These are phyloP conservation scores for Carnegiea gigantea DNA, from an alignment of 179 eudicot genomes.

Conservation along the genomic window DNA sequence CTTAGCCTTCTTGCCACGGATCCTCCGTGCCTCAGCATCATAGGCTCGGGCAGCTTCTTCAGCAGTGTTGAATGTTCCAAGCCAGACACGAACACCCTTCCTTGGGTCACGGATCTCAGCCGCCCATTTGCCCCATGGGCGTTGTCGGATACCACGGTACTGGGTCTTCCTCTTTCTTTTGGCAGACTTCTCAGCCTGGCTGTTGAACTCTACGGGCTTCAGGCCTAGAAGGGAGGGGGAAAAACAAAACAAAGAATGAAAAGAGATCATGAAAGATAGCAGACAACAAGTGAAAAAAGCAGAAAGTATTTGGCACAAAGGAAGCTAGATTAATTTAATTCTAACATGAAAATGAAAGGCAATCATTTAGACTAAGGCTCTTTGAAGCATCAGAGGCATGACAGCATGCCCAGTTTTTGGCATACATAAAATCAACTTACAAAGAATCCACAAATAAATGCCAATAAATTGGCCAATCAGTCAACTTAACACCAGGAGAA, in stretches of 20 bases:
- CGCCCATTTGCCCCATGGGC: slow-evolving; percentile 99
- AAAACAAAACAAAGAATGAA: slow-evolving; percentile 14
- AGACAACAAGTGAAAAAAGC: not conserved
- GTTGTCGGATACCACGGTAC: slow-evolving; percentile 92
- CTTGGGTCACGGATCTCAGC: slow-evolving; percentile 99
- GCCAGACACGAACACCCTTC: slow-evolving; percentile 96
- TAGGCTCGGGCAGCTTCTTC: slow-evolving; percentile 99
- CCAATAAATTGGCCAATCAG: not conserved
- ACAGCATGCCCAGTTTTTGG: not conserved
- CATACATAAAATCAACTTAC: no score
- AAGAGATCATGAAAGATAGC: not conserved
- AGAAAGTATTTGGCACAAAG: not conserved
- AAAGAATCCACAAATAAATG: not conserved
- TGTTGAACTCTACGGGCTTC: slow-evolving; percentile 42
- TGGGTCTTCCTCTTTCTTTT: slow-evolving; percentile 86
- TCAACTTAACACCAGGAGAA: not conserved
- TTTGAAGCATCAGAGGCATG: not conserved
- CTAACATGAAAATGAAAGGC: not conserved
- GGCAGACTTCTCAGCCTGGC: slow-evolving; percentile 55
- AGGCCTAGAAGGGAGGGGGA: slow-evolving; percentile 21
- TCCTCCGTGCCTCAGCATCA: slow-evolving; percentile 91
- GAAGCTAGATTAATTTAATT: not conserved
- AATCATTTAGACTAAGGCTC: not conserved
- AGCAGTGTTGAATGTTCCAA: slow-evolving; percentile 93
- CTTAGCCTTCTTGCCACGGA: slow-evolving; percentile 95